These are phyloP conservation scores for Fusarium secorum DNA, from an alignment of 2,329 filamentous ascomycete genomes.

Conservation along the genomic window DNA sequence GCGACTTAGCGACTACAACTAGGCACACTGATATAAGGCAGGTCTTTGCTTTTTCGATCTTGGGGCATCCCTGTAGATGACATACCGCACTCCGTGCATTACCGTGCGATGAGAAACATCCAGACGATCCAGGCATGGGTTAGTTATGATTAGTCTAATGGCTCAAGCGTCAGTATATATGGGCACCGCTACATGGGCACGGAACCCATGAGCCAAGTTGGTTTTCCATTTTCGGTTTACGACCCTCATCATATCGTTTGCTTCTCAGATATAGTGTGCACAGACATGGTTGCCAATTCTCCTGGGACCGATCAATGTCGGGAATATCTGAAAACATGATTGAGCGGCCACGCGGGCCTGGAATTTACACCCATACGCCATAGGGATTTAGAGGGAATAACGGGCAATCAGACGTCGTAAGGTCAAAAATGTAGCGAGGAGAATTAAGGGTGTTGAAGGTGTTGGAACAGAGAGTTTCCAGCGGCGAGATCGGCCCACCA, in stretches of 20 bases:
- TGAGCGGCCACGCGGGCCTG: not conserved
- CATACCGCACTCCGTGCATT: constrained; percentile 10
- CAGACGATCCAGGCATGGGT: constrained; percentile 1
- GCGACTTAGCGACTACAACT: not conserved
- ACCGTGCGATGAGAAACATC: constrained; percentile 5
- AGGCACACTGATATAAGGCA: not conserved
- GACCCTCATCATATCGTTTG: constrained; percentile 20
- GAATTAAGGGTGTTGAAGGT: not conserved
- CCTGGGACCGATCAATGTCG: constrained; percentile 11
- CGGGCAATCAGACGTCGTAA: constrained; percentile 1
- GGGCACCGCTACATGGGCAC: not conserved
- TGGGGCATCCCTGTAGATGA: constrained; percentile 20
- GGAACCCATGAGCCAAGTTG: not conserved
- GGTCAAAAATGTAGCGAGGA: not conserved
- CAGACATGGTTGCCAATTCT: constrained; percentile 8
- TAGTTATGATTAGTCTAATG: not conserved
- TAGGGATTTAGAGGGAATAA: not conserved
- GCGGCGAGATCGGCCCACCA: constrained; percentile 6
- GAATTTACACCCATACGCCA: not conserved
- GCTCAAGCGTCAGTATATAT: not conserved
- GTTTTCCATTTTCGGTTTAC: not conserved
- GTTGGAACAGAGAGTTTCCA: not conserved
- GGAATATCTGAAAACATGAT: not conserved
- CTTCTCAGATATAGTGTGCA: constrained; percentile 7
- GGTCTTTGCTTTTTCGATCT: constrained; percentile 14